Percentiles rank a stretch among this genome's conserved stretches.
phyloP scores from a whole-genome alignment of 2,329 filamentous ascomycete genomes.

The Xylariaceae sp. region DNA sequence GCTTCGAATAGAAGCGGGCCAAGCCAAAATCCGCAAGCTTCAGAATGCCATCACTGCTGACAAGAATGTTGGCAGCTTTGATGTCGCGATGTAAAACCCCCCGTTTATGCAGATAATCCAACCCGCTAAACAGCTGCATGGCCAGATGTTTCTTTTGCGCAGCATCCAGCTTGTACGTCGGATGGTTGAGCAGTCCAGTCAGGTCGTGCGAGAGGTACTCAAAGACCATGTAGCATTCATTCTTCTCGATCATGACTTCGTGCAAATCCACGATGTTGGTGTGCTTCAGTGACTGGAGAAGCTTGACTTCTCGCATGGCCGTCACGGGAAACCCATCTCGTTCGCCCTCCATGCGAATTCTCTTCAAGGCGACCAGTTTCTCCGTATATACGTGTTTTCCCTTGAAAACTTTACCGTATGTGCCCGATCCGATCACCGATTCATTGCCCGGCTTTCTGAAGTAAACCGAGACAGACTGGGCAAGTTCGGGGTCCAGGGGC shows the following conservation, averaged over 20 bases:
- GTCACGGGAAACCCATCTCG: slow-evolving; percentile 87
- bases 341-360: slow-evolving; percentile 91
- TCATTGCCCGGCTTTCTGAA: slow-evolving; percentile 96
- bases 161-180: slow-evolving; percentile 76
- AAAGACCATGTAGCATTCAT: slow-evolving; percentile 99
- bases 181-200: slow-evolving; percentile 91
- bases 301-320: slow-evolving; percentile 83
- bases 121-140: slow-evolving; percentile 85
- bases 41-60: slow-evolving; percentile 80
- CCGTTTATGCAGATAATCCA: slow-evolving; percentile 87
- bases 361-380: slow-evolving; percentile 76
- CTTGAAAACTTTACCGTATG: slow-evolving; percentile 94
- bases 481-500: slow-evolving; percentile 64
- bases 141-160: slow-evolving; percentile 91
- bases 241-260: slow-evolving; percentile 97
- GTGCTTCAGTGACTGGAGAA: slow-evolving; percentile 81
- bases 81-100: slow-evolving; percentile 97
- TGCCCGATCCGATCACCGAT: slow-evolving; percentile 91
- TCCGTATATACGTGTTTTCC: slow-evolving; percentile 89
- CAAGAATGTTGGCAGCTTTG: slow-evolving; percentile 94
- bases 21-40: slow-evolving; percentile 96
- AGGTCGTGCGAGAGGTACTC: slow-evolving; percentile 96
- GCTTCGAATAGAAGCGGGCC: slow-evolving; percentile 92
- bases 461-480: slow-evolving; percentile 81
- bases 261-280: slow-evolving; percentile 75